phyloP scores from a whole-genome alignment of 495 filamentous ascomycete genomes.

The Thozetella sp. region DNA sequence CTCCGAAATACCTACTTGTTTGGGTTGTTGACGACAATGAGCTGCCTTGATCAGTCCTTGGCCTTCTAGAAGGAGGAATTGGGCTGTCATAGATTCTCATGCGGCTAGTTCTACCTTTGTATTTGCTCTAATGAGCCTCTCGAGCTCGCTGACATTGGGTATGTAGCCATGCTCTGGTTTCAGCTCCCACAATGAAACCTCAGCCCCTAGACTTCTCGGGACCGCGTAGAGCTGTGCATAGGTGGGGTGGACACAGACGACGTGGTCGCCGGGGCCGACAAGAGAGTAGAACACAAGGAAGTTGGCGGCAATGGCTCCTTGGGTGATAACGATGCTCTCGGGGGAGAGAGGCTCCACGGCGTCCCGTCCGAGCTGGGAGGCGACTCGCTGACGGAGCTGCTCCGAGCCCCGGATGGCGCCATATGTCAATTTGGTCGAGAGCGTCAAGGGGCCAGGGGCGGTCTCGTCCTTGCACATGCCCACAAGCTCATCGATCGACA shows the following conservation, averaged over 20 bases:
- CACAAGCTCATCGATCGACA: conserved; percentile 74
- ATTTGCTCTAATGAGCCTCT: conserved; percentile 67
- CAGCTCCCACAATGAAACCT: conserved; percentile 80
- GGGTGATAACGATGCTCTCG: conserved; percentile 75
- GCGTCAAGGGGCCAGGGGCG: conserved; percentile 44
- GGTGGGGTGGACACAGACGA: conserved; percentile 86
- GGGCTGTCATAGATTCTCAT: neutral
- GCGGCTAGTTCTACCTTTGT: conserved; percentile 55
- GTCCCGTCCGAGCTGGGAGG: conserved; percentile 19
- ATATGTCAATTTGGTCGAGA: conserved; percentile 44
- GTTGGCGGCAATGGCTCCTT: conserved; percentile 85
- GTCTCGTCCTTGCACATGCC: conserved; percentile 58
- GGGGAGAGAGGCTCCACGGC: conserved; percentile 17
- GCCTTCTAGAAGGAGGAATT: no score
- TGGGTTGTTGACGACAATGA: conserved; percentile 69
- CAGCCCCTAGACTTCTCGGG: conserved; percentile 75
- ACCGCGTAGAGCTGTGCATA: conserved; percentile 88
- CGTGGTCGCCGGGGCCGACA: conserved; percentile 80
- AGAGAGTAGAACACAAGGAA: conserved; percentile 76
- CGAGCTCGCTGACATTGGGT: conserved; percentile 68
- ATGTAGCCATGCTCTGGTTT: conserved; percentile 66
- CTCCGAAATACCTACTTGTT: no score
- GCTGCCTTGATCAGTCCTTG: conserved; percentile 9
- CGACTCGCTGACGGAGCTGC: conserved; percentile 21
- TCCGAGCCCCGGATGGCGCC: conserved; percentile 31